phyloP scores from a whole-genome alignment of 495 filamentous ascomycete species.

The Trichodelitschia bisporula region DNA sequence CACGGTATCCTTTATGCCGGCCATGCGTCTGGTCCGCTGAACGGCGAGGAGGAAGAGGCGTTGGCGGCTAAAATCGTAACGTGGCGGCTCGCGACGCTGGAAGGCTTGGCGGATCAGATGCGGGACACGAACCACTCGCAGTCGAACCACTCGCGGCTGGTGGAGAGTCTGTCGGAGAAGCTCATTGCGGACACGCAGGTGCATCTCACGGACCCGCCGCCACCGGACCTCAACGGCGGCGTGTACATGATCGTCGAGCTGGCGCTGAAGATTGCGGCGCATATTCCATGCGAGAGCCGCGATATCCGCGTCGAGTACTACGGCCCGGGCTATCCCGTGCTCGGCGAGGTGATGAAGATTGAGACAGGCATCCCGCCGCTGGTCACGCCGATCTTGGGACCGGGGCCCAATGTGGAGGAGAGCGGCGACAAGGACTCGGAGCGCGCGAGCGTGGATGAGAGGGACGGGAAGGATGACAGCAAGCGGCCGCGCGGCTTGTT shows the following conservation, averaged over 20 bases:
- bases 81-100: conserved; percentile 83
- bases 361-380: conserved; percentile 58
- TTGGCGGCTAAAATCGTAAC: conserved; percentile 66
- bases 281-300: conserved; percentile 74
- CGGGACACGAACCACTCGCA: conserved; percentile 34
- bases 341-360: conserved; percentile 54
- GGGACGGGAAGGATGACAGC: conserved; percentile 15
- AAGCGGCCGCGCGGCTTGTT: conserved; percentile 16
- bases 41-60: conserved; percentile 78
- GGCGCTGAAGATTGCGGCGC: conserved; percentile 60
- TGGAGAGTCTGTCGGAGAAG: conserved; percentile 38
- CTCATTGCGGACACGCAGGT: conserved; percentile 43
- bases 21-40: no score
- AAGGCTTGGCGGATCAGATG: conserved; percentile 57
- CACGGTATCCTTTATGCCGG: no score
- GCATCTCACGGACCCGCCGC: conserved; percentile 50
- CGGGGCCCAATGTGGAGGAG: conserved; percentile 5
- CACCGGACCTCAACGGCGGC: conserved; percentile 52
- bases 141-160: conserved; percentile 38
- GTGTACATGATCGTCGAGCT: conserved; percentile 85
- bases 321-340: conserved; percentile 39
- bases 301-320: conserved; percentile 78
- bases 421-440: not conserved
- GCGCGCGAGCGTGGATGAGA: conserved; percentile 9
- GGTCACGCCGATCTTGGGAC: conserved; percentile 17